These are phyloP conservation scores for Euclidium syriacum DNA, from an alignment of 345 rosid genomes.

Conservation along the genomic window DNA sequence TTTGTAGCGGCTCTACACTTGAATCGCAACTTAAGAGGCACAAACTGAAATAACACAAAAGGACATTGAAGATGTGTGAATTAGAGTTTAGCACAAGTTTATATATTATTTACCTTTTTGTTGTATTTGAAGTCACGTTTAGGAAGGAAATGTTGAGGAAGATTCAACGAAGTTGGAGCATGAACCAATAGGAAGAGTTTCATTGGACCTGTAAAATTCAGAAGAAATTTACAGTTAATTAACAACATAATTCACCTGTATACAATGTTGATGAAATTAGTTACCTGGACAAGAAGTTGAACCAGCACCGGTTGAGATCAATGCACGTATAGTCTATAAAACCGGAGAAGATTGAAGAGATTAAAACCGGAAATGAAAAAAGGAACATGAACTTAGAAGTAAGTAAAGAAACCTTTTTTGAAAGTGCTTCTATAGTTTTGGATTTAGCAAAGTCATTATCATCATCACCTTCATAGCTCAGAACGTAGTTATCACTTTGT, in stretches of 20 bases:
- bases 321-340: slow-evolving; percentile 63
- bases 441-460: slow-evolving; percentile 50
- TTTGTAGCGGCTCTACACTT: slow-evolving; percentile 49
- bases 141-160: slow-evolving; percentile 84
- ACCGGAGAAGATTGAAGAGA: background rate
- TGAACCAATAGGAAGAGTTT: slow-evolving; percentile 74
- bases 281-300: slow-evolving; percentile 73
- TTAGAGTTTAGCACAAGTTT: background rate
- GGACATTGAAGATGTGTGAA: background rate
- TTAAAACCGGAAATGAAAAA: background rate
- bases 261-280: background rate
- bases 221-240: background rate
- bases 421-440: slow-evolving; percentile 66
- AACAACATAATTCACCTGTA: background rate
- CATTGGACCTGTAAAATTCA: slow-evolving; percentile 51
- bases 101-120: slow-evolving; percentile 52
- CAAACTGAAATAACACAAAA: slow-evolving; percentile 44
- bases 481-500: slow-evolving; percentile 27
- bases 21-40: slow-evolving; percentile 51
- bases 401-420: slow-evolving; percentile 54
- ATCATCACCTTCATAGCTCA: slow-evolving; percentile 39
- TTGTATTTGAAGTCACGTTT: slow-evolving; percentile 85
- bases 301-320: slow-evolving; percentile 79
- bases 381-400: background rate
- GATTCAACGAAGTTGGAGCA: slow-evolving; percentile 68